Evolutionary conservation across 2,329 filamentous ascomycete species (phyloP).

Genomic region (Alternaria postmessia): DNA sequence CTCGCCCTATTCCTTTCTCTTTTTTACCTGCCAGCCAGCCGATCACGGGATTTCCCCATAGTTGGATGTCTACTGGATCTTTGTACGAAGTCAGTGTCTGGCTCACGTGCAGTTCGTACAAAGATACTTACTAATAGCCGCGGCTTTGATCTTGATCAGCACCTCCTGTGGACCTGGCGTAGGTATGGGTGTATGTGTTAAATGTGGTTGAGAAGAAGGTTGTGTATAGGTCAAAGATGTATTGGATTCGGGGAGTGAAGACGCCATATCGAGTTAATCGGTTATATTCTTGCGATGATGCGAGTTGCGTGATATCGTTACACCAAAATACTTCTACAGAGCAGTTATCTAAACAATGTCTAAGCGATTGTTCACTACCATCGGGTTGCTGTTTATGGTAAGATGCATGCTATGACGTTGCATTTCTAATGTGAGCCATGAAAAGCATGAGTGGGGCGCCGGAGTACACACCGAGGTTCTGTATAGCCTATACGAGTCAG

Average conservation of each 20-base stretch:
- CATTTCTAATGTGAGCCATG: background rate
- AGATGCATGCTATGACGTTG: conserved; percentile 4
- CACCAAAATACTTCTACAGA: background rate
- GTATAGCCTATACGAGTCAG: conserved; percentile 18
- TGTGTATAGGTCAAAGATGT: conserved; percentile 39
- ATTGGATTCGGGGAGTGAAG: conserved; percentile 31
- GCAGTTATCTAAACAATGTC: background rate
- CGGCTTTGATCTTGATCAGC: conserved; percentile 54
- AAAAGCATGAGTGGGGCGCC: background rate
- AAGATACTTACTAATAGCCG: conserved; percentile 48
- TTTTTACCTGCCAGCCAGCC: conserved; percentile 35
- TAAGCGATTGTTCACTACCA: background rate
- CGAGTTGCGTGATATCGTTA: background rate
- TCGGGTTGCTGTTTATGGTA: background rate
- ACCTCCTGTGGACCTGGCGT: conserved; percentile 33
- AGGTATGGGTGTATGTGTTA: conserved; percentile 29
- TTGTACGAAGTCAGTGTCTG: background rate
- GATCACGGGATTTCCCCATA: conserved; percentile 47
- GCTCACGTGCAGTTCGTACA: background rate
- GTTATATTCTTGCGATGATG: background rate
- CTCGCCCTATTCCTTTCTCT: conserved; percentile 54
- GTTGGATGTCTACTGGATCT: conserved; percentile 52
- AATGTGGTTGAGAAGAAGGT: conserved; percentile 33
- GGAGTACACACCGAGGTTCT: conserved; percentile 12
- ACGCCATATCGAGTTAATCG: background rate